These are phyloP conservation scores for Lactifluus pinguis DNA, from an alignment of 768 basidiomycete species.

Conservation along the genomic window DNA sequence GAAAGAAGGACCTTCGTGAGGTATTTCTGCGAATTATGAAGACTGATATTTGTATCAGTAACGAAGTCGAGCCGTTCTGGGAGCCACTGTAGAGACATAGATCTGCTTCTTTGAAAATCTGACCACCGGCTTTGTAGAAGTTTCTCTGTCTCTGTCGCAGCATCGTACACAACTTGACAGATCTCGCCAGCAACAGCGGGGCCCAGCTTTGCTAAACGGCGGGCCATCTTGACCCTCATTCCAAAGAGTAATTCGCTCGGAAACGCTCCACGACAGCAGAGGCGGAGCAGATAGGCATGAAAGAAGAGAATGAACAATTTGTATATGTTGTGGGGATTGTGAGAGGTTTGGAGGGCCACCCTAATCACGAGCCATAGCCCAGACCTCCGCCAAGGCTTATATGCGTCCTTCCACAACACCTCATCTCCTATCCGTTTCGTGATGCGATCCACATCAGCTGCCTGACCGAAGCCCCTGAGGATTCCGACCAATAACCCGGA, in stretches of 20 bases:
- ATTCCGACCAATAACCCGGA: conserved; percentile 39
- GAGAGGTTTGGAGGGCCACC: background rate
- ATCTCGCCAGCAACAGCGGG: background rate
- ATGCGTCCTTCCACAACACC: background rate
- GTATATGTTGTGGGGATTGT: background rate
- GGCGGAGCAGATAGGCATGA: background rate
- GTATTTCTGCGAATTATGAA: background rate
- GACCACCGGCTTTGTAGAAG: background rate
- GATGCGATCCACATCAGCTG: background rate
- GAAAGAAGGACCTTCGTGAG: background rate
- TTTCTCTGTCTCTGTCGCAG: background rate
- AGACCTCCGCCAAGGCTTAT: conserved; percentile 1
- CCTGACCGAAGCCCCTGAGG: conserved; percentile 17
- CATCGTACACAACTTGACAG: background rate
- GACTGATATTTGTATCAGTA: background rate
- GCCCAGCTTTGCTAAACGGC: background rate
- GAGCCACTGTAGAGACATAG: background rate
- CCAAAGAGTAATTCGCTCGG: background rate
- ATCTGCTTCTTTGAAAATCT: background rate
- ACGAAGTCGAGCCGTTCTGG: background rate
- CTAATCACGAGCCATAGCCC: background rate
- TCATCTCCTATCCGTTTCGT: background rate
- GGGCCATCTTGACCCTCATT: background rate
- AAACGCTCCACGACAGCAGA: background rate
- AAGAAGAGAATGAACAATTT: background rate